phyloP scores from a whole-genome alignment of 306 rosid species.

The Rubus idaeus region DNA sequence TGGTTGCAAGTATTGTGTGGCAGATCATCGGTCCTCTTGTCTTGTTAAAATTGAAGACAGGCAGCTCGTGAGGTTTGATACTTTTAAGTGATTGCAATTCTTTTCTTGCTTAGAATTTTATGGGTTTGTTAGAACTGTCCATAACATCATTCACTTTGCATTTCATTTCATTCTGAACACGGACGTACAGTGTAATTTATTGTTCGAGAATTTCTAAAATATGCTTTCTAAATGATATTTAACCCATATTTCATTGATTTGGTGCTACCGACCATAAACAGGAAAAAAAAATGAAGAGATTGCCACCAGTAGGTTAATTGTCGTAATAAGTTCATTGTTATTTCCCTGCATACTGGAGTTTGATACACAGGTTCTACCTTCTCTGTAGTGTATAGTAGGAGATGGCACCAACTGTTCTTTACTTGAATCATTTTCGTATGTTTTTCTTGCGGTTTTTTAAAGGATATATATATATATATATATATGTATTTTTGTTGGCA shows the following conservation, averaged over 20 bases:
- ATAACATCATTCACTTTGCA: not conserved
- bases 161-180: conserved; percentile 7
- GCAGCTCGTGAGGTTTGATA: conserved; percentile 61
- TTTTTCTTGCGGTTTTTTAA: conserved; percentile 4
- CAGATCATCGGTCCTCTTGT: conserved; percentile 96
- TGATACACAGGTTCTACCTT: not conserved
- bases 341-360: not conserved
- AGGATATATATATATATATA: not conserved
- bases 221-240: not conserved
- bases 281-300: not conserved
- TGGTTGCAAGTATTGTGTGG: conserved; percentile 91
- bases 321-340: not conserved
- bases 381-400: not conserved
- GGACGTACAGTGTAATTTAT: not conserved
- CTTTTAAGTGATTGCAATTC: conserved; percentile 16
- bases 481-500: conserved; percentile 28
- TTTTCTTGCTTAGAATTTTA: conserved; percentile 5
- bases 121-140: not conserved
- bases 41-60: conserved; percentile 75
- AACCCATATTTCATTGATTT: not conserved
- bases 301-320: not conserved
- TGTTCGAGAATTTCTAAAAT: not conserved
- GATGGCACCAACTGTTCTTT: not conserved
- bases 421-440: not conserved
- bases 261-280: not conserved